phyloP scores from a whole-genome alignment of 306 rosid genomes.

The Quercus mongolica region DNA sequence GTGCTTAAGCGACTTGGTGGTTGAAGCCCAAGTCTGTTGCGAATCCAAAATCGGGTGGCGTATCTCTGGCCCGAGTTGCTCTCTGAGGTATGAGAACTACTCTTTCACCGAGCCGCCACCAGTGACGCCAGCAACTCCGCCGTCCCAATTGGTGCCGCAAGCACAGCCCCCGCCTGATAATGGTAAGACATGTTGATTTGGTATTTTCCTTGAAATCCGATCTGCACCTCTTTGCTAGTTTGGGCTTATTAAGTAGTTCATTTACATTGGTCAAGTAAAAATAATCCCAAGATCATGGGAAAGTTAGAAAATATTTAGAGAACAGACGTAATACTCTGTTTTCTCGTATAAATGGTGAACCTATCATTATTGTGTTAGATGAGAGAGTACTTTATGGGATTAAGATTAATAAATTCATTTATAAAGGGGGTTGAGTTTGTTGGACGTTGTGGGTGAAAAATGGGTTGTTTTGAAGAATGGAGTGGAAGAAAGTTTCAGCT shows the following conservation, averaged over 20 bases:
- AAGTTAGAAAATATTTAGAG: no score
- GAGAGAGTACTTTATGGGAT: no score
- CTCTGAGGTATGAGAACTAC: constrained; percentile 37
- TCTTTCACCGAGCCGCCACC: constrained; percentile 7
- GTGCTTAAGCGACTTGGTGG: constrained; percentile 28
- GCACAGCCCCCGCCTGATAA: background rate
- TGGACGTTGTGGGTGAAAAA: no score
- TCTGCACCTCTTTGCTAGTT: background rate
- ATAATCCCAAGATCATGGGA: no score
- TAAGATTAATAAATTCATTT: no score
- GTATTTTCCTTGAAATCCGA: no score
- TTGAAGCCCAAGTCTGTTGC: background rate
- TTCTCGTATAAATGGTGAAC: no score
- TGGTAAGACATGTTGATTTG: constrained; percentile 8
- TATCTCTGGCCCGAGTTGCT: constrained; percentile 30
- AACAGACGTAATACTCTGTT: no score
- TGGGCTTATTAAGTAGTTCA: background rate
- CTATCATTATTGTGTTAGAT: no score
- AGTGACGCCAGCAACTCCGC: background rate
- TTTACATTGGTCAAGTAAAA: background rate
- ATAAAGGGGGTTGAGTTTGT: no score
- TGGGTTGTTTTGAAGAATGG: no score
- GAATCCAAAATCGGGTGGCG: constrained; percentile 32
- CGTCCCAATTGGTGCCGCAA: background rate
- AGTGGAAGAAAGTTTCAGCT: no score